phyloP scores from a whole-genome alignment of 768 basidiomycete genomes.

The Mycena leptocephala region DNA sequence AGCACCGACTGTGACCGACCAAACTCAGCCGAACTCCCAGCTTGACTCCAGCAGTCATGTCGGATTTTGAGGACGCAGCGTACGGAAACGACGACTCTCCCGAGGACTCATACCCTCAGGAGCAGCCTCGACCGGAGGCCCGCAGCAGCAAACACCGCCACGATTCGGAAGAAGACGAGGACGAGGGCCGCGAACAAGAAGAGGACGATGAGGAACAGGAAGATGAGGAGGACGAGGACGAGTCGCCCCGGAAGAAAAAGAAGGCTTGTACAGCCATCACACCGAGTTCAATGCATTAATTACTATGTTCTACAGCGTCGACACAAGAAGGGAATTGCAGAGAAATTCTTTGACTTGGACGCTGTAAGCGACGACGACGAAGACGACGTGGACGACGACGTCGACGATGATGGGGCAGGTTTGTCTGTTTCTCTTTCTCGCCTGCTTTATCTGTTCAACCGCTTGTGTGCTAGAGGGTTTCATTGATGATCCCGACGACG shows the following conservation, averaged over 20 bases:
- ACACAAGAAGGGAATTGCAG: conserved; percentile 76
- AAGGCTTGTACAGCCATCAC: conserved; percentile 55
- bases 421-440: conserved; percentile 28
- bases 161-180: conserved; percentile 43
- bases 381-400: conserved; percentile 87
- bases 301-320: conserved; percentile 62
- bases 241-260: conserved; percentile 49
- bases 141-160: conserved; percentile 23
- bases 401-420: conserved; percentile 76
- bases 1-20: background rate
- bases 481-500: conserved; percentile 79
- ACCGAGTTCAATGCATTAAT: conserved; percentile 7
- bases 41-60: conserved; percentile 10
- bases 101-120: conserved; percentile 26
- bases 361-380: conserved; percentile 98
- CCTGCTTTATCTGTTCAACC: conserved; percentile 4
- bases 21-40: background rate
- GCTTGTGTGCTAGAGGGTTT: conserved; percentile 71
- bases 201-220: conserved; percentile 29
- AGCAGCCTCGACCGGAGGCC: background rate
- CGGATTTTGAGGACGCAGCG: conserved; percentile 26
- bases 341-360: conserved; percentile 95
- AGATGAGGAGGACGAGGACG: conserved; percentile 55
- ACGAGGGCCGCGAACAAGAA: conserved; percentile 45
- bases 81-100: conserved; percentile 15